These are phyloP conservation scores for Bauhinia variegata DNA, from an alignment of 306 rosid genomes.

Conservation along the genomic window DNA sequence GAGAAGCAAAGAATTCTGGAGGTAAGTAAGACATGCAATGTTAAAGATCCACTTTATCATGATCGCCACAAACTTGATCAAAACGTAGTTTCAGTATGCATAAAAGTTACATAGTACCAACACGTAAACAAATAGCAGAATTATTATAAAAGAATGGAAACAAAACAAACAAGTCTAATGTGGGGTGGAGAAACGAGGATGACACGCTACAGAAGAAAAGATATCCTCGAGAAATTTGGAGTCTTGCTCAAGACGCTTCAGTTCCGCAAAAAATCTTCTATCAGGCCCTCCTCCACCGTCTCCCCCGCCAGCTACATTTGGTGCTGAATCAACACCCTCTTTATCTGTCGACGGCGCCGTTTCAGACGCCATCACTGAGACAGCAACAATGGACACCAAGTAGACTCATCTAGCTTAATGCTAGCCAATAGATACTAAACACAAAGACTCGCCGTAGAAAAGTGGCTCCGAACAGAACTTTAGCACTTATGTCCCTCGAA, in stretches of 20 bases:
- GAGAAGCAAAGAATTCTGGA: too few relatives aligned
- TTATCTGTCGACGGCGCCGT: constrained; percentile 70
- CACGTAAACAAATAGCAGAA: not conserved
- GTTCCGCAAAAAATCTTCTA: constrained; percentile 74
- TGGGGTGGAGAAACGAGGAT: not conserved
- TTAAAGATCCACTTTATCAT: too few relatives aligned
- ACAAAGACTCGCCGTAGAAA: not conserved
- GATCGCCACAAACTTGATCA: too few relatives aligned
- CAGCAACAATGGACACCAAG: constrained; percentile 23
- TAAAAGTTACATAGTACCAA: too few relatives aligned
- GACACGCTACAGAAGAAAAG: not conserved
- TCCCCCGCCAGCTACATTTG: constrained; percentile 1
- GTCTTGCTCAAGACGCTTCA: constrained; percentile 78
- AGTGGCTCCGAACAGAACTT: not conserved
- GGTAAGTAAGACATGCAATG: too few relatives aligned
- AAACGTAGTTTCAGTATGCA: too few relatives aligned
- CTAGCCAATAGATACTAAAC: constrained; percentile 24
- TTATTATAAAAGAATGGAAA: too few relatives aligned
- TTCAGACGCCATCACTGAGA: constrained; percentile 58
- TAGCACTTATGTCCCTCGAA: not conserved
- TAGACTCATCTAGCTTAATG: constrained; percentile 27
- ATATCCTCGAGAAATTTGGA: constrained; percentile 65
- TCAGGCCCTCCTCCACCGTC: constrained; percentile 32
- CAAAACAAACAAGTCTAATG: not conserved
- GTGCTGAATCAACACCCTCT: constrained; percentile 35